Conservation (phyloP, 441 rosid genomes). For the Daphne laureola region DNA sequence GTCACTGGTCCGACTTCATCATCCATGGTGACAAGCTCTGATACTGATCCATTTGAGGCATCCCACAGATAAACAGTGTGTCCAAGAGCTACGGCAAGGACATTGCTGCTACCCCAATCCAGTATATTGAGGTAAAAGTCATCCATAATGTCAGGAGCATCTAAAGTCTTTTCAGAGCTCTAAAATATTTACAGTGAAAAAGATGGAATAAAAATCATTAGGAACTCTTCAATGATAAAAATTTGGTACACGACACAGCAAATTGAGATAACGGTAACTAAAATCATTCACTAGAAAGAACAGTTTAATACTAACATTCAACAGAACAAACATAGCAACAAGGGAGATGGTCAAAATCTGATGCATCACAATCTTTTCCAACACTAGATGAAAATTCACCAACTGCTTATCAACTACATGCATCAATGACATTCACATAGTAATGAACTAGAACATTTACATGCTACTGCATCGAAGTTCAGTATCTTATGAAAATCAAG, state of each 20-base stretch:
- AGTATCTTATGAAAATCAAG: not conserved
- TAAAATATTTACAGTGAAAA: conserved; percentile 12
- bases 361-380: no score
- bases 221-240: no score
- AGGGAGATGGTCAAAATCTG: no score
- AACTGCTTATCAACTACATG: no score
- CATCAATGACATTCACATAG: no score
- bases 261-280: not conserved
- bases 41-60: conserved; percentile 48
- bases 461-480: conserved; percentile 1
- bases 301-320: no score
- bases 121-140: conserved; percentile 69
- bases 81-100: conserved; percentile 62
- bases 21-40: conserved; percentile 56
- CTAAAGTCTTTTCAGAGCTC: conserved; percentile 61
- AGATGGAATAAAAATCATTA: no score
- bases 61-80: conserved; percentile 61
- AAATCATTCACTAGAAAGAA: conserved; percentile 1
- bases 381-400: no score
- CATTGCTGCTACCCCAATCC: conserved; percentile 70
- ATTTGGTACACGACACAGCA: no score
- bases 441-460: no score
- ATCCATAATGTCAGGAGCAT: conserved; percentile 63
- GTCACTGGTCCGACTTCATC: conserved; percentile 71
- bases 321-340: no score